Evolutionary conservation across 495 filamentous ascomycete genomes (phyloP).

Genomic region (Aspergillus sclerotioniger): DNA sequence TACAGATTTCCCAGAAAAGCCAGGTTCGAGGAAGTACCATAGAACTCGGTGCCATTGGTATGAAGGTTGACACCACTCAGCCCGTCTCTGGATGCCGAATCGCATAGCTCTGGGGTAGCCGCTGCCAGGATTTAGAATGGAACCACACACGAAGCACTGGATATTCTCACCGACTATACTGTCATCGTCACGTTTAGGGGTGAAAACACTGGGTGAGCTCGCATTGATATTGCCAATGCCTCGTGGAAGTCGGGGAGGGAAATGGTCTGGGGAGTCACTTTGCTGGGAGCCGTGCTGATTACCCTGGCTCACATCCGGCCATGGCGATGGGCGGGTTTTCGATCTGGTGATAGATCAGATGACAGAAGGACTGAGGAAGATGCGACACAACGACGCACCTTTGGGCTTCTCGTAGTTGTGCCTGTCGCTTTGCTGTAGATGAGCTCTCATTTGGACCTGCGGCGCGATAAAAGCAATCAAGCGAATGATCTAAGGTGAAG

Average conservation of each 20-base stretch:
- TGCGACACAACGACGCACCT: not conserved
- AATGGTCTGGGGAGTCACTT: not conserved
- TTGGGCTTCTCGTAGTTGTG: slow-evolving; percentile 14
- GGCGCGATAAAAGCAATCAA: slow-evolving; percentile 23
- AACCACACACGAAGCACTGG: not conserved
- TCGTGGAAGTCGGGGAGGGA: not conserved
- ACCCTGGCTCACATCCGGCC: slow-evolving; percentile 15
- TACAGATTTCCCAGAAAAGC: slow-evolving; percentile 27
- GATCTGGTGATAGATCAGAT: slow-evolving; percentile 5
- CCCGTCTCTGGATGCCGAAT: slow-evolving; percentile 23
- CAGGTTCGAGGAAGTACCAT: slow-evolving; percentile 28
- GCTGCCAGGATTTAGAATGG: not conserved
- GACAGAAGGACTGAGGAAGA: not conserved
- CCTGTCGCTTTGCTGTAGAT: slow-evolving; percentile 7
- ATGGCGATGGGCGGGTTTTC: slow-evolving; percentile 21
- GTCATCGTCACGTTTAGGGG: not conserved
- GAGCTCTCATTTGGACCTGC: slow-evolving; percentile 7
- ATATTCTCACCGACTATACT: slow-evolving; percentile 1
- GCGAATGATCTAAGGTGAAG: slow-evolving; percentile 19
- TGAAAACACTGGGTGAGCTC: slow-evolving; percentile 3
- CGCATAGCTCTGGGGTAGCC: slow-evolving; percentile 18
- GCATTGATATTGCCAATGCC: not conserved
- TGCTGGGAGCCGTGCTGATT: not conserved
- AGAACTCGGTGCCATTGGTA: slow-evolving; percentile 31
- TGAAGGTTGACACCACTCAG: slow-evolving; percentile 27